phyloP scores from a whole-genome alignment of 1,139 yeast species.

The Kazachstania sp. region DNA sequence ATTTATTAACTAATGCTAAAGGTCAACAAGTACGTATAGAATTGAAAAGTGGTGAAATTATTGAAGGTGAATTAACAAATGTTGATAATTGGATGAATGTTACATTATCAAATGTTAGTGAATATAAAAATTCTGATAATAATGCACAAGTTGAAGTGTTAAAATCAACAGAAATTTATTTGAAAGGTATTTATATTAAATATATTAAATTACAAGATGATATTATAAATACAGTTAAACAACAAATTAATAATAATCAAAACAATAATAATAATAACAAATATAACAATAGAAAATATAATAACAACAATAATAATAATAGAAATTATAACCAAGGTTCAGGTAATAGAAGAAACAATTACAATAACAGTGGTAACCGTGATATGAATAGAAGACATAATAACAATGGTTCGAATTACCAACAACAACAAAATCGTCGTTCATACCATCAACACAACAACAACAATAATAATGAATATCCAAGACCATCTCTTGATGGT shows the following conservation, averaged over 20 bases:
- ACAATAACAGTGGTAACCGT: constrained; percentile 7
- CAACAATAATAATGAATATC: constrained; percentile 10
- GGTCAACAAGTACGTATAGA: constrained; percentile 85
- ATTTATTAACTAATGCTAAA: constrained; percentile 82
- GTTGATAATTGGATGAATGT: constrained; percentile 97
- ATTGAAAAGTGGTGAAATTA: constrained; percentile 83
- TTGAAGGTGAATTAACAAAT: constrained; percentile 75
- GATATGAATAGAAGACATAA: constrained; percentile 11
- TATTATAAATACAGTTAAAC: constrained; percentile 74
- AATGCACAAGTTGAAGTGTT: constrained; percentile 45
- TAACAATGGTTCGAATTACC: constrained; percentile 7
- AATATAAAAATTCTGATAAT: constrained; percentile 27
- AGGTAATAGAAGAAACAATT: constrained; percentile 11
- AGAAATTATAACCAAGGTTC: constrained; percentile 3
- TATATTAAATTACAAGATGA: constrained; percentile 57
- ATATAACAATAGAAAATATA: constrained; percentile 6
- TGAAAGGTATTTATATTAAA: constrained; percentile 77
- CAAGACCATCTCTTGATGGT: constrained; percentile 18
- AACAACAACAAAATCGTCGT: constrained; percentile 6
- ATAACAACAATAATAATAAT: constrained; percentile 20
- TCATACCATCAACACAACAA: constrained; percentile 11
- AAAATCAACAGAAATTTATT: constrained; percentile 68
- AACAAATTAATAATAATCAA: constrained; percentile 35
- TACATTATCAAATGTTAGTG: constrained; percentile 70
- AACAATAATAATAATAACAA: constrained; percentile 25